These are phyloP conservation scores for Sclerotinia nivalis DNA, from an alignment of 2,329 filamentous ascomycete species.

Conservation along the genomic window DNA sequence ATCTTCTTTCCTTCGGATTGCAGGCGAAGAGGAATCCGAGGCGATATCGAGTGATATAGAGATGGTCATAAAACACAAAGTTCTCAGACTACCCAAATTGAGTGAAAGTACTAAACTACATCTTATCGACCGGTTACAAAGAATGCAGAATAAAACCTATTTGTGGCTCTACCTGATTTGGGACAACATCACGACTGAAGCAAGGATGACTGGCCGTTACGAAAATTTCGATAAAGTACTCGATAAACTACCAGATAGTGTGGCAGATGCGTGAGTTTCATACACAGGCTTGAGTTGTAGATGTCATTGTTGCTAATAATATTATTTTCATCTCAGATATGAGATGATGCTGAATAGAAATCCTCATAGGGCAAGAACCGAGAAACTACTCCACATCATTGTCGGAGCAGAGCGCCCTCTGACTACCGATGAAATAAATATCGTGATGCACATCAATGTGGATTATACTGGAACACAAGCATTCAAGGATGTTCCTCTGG, in stretches of 20 bases:
- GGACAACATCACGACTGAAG: too few species aligned
- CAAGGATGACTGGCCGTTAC: too few species aligned
- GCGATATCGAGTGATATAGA: slow-evolving; percentile 23
- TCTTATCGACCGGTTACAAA: neutral
- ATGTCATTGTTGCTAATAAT: neutral
- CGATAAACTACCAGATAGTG: neutral
- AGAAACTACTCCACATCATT: slow-evolving; percentile 21
- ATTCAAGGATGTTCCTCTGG: neutral
- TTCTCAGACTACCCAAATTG: neutral
- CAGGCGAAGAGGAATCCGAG: slow-evolving; percentile 15
- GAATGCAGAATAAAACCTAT: slow-evolving; percentile 18
- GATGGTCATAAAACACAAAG: slow-evolving; percentile 10
- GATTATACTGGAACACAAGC: neutral
- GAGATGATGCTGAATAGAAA: slow-evolving; percentile 7
- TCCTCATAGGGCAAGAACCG: neutral
- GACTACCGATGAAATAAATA: slow-evolving; percentile 10
- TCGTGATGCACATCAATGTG: neutral
- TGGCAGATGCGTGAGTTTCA: neutral
- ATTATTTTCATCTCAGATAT: neutral
- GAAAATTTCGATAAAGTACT: neutral
- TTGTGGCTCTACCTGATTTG: slow-evolving; percentile 23
- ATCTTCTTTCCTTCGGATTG: slow-evolving; percentile 7
- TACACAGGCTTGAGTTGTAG: neutral
- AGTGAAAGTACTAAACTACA: neutral
- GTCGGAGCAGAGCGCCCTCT: neutral